These are phyloP conservation scores for Alternaria tenuissima DNA, from an alignment of 2,329 filamentous ascomycete species.

Conservation along the genomic window DNA sequence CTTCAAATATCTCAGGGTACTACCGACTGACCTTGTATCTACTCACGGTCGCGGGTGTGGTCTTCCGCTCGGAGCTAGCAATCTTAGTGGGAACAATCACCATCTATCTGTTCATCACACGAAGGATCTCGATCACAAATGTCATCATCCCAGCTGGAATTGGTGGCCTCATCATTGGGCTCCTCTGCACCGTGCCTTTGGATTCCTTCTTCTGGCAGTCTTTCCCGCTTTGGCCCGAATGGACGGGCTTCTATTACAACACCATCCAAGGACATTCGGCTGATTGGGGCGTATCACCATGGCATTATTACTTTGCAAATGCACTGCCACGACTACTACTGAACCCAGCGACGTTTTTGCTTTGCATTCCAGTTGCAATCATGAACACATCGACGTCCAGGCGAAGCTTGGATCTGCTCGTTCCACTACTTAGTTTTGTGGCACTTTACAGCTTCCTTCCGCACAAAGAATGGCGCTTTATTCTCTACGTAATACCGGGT, in stretches of 20 bases:
- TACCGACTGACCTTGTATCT: constrained; percentile 74
- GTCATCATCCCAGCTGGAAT: constrained; percentile 72
- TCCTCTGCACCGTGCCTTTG: constrained; percentile 74
- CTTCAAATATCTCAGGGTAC: constrained; percentile 53
- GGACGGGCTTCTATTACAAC: constrained; percentile 90
- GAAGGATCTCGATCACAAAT: constrained; percentile 62
- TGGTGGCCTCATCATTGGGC: constrained; percentile 69
- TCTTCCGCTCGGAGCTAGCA: constrained; percentile 91
- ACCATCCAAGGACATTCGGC: constrained; percentile 82
- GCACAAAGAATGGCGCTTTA: constrained; percentile 96
- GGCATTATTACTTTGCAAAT: constrained; percentile 84
- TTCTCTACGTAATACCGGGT: constrained; percentile 85
- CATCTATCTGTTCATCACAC: constrained; percentile 67
- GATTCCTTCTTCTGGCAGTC: constrained; percentile 95
- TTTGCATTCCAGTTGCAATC: constrained; percentile 61
- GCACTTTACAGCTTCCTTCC: constrained; percentile 85
- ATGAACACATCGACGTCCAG: constrained; percentile 56
- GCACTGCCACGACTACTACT: constrained; percentile 83
- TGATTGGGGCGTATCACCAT: constrained; percentile 87
- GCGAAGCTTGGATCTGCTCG: constrained; percentile 61
- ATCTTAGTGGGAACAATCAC: constrained; percentile 76
- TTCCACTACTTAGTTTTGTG: constrained; percentile 77
- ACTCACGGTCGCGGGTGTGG: constrained; percentile 78
- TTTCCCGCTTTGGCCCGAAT: constrained; percentile 83
- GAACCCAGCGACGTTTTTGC: constrained; percentile 72